Evolutionary conservation across 179 eudicot genomes (phyloP).

Genomic region (Beta macrorhiza): DNA sequence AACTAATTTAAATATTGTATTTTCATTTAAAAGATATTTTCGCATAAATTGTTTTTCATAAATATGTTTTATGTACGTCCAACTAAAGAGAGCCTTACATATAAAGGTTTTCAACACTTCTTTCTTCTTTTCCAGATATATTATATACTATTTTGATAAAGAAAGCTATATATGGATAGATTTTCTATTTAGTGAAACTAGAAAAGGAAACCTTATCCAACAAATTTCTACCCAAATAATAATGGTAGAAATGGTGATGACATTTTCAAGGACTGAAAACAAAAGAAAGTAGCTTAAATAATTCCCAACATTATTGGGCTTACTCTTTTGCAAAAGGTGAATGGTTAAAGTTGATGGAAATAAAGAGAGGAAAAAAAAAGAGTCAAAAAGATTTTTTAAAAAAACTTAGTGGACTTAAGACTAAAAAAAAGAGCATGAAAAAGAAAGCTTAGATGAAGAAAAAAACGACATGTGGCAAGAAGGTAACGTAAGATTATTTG

Average conservation of each 20-base stretch:
- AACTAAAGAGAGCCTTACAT: no score
- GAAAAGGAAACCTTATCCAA: neutral
- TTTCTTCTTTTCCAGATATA: no score
- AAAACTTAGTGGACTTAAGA: conserved; percentile 15
- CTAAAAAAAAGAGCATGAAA: conserved; percentile 16
- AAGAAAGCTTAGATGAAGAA: conserved; percentile 21
- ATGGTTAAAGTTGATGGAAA: conserved; percentile 4
- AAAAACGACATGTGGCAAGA: conserved; percentile 30
- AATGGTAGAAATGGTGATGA: neutral
- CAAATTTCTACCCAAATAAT: neutral
- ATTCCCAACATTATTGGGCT: conserved; percentile 17
- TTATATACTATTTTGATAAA: no score
- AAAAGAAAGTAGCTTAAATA: neutral
- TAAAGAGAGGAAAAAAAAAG: neutral
- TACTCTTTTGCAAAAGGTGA: conserved; percentile 9
- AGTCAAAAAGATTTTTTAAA: conserved; percentile 14
- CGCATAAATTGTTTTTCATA: no score
- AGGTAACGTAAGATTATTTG: conserved; percentile 15
- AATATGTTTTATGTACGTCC: no score
- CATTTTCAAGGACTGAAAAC: neutral
- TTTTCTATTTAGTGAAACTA: neutral
- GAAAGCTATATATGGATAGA: neutral
- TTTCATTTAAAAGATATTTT: no score
- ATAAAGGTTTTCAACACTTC: no score
- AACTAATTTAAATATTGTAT: no score